Evolutionary conservation across 176 grass and related monocot genomes (phyloP), one percentile per base, ranked within the genome.

Genomic region (Aegilops tauschii): DNA sequence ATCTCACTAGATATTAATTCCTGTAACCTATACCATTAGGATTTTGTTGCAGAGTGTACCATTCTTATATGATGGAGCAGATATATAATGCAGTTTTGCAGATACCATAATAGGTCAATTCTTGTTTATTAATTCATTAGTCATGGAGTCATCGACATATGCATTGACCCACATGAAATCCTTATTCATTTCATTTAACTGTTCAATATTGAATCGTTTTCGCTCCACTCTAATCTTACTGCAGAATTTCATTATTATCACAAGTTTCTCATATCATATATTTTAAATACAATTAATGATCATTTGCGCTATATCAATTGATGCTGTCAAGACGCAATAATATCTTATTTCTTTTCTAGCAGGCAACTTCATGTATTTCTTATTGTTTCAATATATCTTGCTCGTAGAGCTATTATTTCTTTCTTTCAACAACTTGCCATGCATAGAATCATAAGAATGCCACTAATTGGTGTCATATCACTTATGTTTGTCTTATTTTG

Each of bases 391-490:
- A 8, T 31, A 52, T 11, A 73, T 79, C 11, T 56, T 71, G 9
- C 28, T 65, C 12, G 5, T 40, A 73, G 56, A 80, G 56, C 25
- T 80, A 21, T 30, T 54, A 13, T 75, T 49, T 13, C 67, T 68
- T 45, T 85, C 30, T 84, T 61, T 90, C 14, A 69, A 21, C n/a
- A 64, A 80, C 21, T 80, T 40, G 29, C 56, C 28, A 76, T 84
- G 9, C 68, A 50, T 80, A 61, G 74, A 81, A 88, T 69, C 35
- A 12, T 65, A 84, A 29, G 40, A 65, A 52, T 25, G 21, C 28
- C 77, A 14, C 8, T 78, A 42, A 67, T 65, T 23, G 77, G 30
- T 78, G 42, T 76, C n/a, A 16, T 66, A 25, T 56, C 27, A 45
- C 58, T 73, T 78, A 5, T 77, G 61, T 89, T 20, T 73, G 34